These are phyloP conservation scores for Mucor plumbeus DNA, from an alignment of 371 early-diverging fungal genomes.

Conservation along the genomic window DNA sequence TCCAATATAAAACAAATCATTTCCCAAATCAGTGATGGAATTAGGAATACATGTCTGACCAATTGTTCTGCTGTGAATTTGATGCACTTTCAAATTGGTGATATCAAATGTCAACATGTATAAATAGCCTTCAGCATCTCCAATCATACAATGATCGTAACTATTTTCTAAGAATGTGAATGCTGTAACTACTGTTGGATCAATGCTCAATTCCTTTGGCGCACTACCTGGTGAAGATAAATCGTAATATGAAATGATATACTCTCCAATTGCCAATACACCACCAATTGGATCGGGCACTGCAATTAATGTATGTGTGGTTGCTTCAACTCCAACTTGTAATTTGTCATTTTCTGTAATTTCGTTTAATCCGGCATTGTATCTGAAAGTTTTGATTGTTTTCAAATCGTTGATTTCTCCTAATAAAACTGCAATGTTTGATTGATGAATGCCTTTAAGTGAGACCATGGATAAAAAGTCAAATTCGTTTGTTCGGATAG, in stretches of 20 bases:
- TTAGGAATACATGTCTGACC: conserved; percentile 56
- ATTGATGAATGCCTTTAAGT: conserved; percentile 6
- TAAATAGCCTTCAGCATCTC: conserved; percentile 75
- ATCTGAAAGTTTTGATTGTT: conserved; percentile 21
- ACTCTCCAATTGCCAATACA: conserved; percentile 73
- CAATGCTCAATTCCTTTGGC: conserved; percentile 54
- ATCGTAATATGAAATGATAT: conserved; percentile 64
- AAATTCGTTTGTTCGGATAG: conserved; percentile 19
- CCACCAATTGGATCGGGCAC: conserved; percentile 68
- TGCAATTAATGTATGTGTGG: conserved; percentile 63
- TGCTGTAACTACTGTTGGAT: conserved; percentile 46
- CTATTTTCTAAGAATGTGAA: conserved; percentile 48
- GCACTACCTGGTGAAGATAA: conserved; percentile 12
- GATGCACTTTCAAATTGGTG: conserved; percentile 21
- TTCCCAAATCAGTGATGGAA: conserved; percentile 69
- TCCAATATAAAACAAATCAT: conserved; percentile 76
- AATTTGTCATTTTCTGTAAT: conserved; percentile 7
- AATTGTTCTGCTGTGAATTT: conserved; percentile 16
- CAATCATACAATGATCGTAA: conserved; percentile 66
- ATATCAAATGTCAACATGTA: conserved; percentile 60
- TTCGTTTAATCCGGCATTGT: not conserved
- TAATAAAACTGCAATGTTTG: conserved; percentile 16
- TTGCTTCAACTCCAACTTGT: conserved; percentile 48
- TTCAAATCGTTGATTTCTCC: conserved; percentile 29
- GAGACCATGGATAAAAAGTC: conserved; percentile 26